Base-by-base conservation (phyloP, 2,329 filamentous ascomycete species). In the Xylariaceae sp. region DNA sequence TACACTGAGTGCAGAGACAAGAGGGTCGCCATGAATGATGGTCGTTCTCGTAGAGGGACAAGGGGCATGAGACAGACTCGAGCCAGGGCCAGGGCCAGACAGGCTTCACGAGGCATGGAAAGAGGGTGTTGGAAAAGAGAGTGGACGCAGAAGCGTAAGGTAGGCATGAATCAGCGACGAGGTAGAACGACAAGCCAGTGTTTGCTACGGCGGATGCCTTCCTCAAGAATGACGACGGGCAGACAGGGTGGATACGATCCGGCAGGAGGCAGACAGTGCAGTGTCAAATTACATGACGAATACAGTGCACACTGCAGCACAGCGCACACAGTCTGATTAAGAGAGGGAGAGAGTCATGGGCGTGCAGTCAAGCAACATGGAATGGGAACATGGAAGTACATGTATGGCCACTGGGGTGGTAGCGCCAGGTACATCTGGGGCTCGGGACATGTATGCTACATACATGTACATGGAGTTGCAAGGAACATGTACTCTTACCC, bases 361-460 rank as follows among this genome's bases (percentile, higher is more conserved):
- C 34, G 34, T 38, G 34, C 36, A 28, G 22, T 28, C 22, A 28
- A 28, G 22, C 53, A 53, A 53, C 46, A 44, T 51, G 53, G 36
- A 18, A 33, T 42, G 47, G 40, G 33, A 28, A 42, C 16, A 47
- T 12, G 39, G 13, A 51, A 45, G 43, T 46, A 50, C 53, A 51
- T 34, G 22, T 36, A 45, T 13, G 16, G 52, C 9, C 31, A 53
- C n/a, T n/a, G n/a, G n/a, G n/a, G n/a, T n/a, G n/a, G n/a, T n/a
- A n/a, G n/a, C n/a, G n/a, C n/a, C n/a, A n/a, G 50, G 55, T 53
- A 55, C 47, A 40, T 11, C 33, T 36, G 47, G 36, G 53, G 55
- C 55, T 53, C 45, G 48, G 49, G 7, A 28, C 22, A 28, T 28
- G 22, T 28, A 28, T 28, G n/a, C n/a, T n/a, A n/a, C n/a, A n/a